phyloP scores from a whole-genome alignment of 805 yeast species.

The Kodamaea jinghongensis region DNA sequence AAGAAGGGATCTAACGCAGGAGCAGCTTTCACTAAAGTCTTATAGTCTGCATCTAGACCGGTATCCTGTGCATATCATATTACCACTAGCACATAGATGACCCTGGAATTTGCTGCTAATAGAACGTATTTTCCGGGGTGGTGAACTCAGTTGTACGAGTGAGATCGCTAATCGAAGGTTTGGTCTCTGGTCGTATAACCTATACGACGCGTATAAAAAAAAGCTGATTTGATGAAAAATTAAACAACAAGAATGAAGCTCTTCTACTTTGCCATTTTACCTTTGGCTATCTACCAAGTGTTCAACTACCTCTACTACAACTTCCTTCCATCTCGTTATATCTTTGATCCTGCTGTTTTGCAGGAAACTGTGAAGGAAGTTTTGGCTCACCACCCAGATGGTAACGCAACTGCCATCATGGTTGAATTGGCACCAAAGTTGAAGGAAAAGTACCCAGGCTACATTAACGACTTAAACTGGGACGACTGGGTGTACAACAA shows the following conservation, averaged over 20 bases:
- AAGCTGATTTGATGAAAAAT: not conserved
- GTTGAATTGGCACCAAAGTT: constrained; percentile 57
- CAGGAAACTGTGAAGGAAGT: constrained; percentile 57
- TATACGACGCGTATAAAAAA: constrained; percentile 1
- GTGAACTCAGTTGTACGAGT: no score
- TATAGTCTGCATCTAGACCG: no score
- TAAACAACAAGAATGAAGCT: constrained; percentile 23
- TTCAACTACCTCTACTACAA: constrained; percentile 46
- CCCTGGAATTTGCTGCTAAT: no score
- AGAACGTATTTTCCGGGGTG: no score
- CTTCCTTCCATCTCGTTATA: constrained; percentile 69
- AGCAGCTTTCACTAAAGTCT: no score
- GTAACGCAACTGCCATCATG: constrained; percentile 61
- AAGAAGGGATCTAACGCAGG: no score
- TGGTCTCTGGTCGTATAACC: no score
- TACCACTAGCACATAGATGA: no score
- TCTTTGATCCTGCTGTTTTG: constrained; percentile 66
- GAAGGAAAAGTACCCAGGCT: constrained; percentile 64
- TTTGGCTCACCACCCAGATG: constrained; percentile 51
- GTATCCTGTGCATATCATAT: no score
- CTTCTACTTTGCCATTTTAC: constrained; percentile 20
- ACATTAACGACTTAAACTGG: constrained; percentile 65
- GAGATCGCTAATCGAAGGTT: no score
- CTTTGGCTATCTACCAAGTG: constrained; percentile 27
- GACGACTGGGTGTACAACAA: constrained; percentile 95